These are phyloP conservation scores for Gaeumannomyces tritici DNA, from an alignment of 2,329 filamentous ascomycete genomes.

Conservation along the genomic window DNA sequence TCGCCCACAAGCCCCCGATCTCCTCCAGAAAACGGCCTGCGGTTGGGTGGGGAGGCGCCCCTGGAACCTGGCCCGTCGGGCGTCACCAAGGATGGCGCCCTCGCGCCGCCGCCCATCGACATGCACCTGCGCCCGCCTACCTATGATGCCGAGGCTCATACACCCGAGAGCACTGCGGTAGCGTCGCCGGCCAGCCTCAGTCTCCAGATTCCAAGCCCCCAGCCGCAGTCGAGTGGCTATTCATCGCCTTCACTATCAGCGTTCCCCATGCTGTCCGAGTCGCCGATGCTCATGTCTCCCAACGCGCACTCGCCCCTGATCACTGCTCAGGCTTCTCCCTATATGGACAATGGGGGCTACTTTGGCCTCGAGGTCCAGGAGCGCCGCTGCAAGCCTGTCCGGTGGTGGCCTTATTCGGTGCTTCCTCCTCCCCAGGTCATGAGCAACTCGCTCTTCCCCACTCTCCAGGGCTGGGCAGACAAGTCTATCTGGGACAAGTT, in stretches of 20 bases:
- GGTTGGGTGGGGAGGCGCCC: not conserved
- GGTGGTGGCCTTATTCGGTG: constrained; percentile 73
- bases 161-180: not conserved
- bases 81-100: not conserved
- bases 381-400: constrained; percentile 38
- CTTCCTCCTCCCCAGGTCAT: constrained; percentile 66
- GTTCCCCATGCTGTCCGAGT: constrained; percentile 61
- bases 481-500: constrained; percentile 82
- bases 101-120: not conserved
- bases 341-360: constrained; percentile 16
- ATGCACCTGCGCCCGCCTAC: constrained; percentile 13
- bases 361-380: constrained; percentile 30
- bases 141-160: not conserved
- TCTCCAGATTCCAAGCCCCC: constrained; percentile 37
- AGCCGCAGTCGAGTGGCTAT: constrained; percentile 29
- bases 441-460: constrained; percentile 73
- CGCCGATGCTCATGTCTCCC: constrained; percentile 34
- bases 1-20: not conserved
- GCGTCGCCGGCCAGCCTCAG: constrained; percentile 18
- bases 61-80: not conserved
- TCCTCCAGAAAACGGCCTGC: not conserved
- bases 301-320: constrained; percentile 21
- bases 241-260: constrained; percentile 45
- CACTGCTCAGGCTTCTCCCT: not conserved
- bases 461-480: constrained; percentile 68